phyloP scores from a whole-genome alignment of 768 basidiomycete species.

The Candolleomyces aberdarensis region DNA sequence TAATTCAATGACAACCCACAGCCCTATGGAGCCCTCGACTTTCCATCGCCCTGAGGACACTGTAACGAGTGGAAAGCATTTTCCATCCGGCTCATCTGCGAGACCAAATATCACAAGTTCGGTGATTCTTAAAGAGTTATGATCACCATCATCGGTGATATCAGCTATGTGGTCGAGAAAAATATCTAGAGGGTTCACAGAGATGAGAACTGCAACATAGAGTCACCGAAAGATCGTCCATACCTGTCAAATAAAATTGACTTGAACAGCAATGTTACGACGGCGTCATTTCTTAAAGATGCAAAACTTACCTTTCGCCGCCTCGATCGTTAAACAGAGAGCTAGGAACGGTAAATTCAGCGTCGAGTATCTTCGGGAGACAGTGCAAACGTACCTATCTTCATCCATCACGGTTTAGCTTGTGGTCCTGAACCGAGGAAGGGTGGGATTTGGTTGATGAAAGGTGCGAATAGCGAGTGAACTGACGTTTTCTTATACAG shows the following conservation, averaged over 20 bases:
- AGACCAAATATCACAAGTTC: neutral
- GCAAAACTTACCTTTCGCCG: neutral
- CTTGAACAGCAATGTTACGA: neutral
- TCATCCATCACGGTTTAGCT: neutral
- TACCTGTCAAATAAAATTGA: neutral
- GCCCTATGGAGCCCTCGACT: neutral
- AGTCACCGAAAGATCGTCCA: neutral
- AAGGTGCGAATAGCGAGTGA: too few relatives aligned
- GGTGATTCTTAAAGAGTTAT: neutral
- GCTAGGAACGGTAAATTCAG: neutral
- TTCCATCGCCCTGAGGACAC: neutral
- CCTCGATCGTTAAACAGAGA: neutral
- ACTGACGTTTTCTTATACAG: too few relatives aligned
- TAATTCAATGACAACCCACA: neutral
- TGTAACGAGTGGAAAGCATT: neutral
- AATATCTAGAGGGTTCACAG: neutral
- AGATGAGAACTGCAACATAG: neutral
- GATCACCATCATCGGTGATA: neutral
- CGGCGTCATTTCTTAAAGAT: neutral
- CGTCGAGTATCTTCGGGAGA: neutral
- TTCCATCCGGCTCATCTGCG: neutral
- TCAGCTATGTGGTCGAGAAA: neutral
- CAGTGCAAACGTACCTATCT: neutral
- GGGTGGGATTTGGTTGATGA: too few relatives aligned
- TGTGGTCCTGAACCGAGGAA: neutral